Conservation (phyloP, 1,284 basidiomycete genomes). For the Polyporus tsugae region DNA sequence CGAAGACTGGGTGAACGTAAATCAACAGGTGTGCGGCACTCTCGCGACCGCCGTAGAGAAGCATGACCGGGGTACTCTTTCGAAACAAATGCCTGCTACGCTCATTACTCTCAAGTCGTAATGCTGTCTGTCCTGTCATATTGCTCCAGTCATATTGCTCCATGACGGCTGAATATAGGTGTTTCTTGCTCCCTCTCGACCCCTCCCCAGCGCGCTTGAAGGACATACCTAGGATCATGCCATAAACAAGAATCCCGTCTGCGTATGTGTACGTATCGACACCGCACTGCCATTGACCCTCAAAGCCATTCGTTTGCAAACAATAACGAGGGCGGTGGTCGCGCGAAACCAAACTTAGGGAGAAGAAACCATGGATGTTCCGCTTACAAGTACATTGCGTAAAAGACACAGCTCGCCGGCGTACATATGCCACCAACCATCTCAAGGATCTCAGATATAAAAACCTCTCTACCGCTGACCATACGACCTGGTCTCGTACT, state of each 20-base stretch:
- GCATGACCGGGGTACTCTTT: constrained; percentile 46
- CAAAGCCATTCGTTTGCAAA: too few species aligned
- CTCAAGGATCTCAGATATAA: not conserved
- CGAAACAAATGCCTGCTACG: constrained; percentile 48
- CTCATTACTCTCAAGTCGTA: constrained; percentile 36
- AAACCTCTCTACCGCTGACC: constrained; percentile 29
- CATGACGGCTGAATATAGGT: too few species aligned
- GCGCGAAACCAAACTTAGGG: not conserved
- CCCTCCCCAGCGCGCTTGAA: too few species aligned
- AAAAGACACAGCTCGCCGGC: not conserved
- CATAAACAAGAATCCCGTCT: too few species aligned
- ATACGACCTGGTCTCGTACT: constrained; percentile 67
- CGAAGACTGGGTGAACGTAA: constrained; percentile 47
- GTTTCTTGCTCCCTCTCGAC: too few species aligned
- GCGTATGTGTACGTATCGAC: too few species aligned
- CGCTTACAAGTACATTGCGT: constrained; percentile 1
- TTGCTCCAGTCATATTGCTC: not conserved
- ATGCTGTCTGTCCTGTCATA: not conserved
- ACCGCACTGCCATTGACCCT: too few species aligned
- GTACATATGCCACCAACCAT: not conserved
- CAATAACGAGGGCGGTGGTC: too few species aligned
- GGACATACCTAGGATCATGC: too few species aligned
- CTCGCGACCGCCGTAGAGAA: constrained; percentile 44
- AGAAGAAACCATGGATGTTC: not conserved
- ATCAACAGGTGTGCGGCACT: constrained; percentile 38